phyloP scores from a whole-genome alignment of 805 yeast genomes.

The Novakomyces olei region DNA sequence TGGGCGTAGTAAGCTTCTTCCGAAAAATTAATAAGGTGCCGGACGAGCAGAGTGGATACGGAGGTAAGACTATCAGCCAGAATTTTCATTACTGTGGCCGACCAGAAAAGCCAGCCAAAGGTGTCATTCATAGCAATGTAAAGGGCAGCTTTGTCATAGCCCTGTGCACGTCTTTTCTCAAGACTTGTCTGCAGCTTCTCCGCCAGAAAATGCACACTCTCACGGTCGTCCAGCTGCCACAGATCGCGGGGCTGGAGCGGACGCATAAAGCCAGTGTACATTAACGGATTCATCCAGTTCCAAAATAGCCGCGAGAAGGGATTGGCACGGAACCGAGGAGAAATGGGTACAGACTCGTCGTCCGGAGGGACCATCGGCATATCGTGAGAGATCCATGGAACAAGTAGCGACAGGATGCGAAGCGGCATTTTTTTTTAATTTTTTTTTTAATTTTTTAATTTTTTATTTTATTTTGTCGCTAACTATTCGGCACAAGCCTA shows the following conservation, averaged over 20 bases:
- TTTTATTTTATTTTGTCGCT: too few species aligned
- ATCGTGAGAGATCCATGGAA: too few species aligned
- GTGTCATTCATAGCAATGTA: conserved; percentile 19
- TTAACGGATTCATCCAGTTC: background rate
- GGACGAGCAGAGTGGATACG: conserved; percentile 43
- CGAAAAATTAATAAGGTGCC: conserved; percentile 43
- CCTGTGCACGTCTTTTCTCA: conserved; percentile 13
- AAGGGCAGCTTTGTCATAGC: conserved; percentile 13
- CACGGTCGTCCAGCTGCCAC: conserved; percentile 20
- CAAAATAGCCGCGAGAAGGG: background rate
- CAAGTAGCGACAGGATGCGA: too few species aligned
- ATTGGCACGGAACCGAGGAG: too few species aligned
- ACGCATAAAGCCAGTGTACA: conserved; percentile 34
- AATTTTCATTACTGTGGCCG: conserved; percentile 15
- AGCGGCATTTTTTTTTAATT: too few species aligned
- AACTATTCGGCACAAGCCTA: too few species aligned
- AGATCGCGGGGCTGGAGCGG: conserved; percentile 38
- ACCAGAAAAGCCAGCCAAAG: conserved; percentile 17
- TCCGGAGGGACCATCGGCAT: too few species aligned
- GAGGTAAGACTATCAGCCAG: conserved; percentile 20
- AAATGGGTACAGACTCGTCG: too few species aligned
- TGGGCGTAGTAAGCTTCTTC: conserved; percentile 23
- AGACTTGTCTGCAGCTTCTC: conserved; percentile 16
- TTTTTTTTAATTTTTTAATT: too few species aligned
- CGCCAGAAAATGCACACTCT: conserved; percentile 19